Conservation (phyloP, 2,329 filamentous ascomycete species). For the Epichloe brachyelytri region DNA sequence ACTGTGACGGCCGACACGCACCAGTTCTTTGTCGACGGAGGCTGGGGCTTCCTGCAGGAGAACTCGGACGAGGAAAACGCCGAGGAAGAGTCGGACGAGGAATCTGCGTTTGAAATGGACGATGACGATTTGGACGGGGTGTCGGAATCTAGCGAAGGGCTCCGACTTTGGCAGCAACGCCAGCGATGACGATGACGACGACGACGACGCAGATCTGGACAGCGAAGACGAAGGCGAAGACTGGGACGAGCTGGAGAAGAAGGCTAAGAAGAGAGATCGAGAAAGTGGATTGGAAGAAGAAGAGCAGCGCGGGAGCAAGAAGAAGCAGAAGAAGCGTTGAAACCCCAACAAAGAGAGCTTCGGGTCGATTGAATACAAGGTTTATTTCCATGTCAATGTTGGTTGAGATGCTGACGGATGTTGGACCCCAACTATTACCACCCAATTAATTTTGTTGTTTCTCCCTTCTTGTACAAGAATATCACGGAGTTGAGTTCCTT, state of each 20-base stretch:
- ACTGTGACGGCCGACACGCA: slow-evolving; percentile 90
- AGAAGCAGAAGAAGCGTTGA: slow-evolving; percentile 32
- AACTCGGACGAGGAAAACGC: slow-evolving; percentile 77
- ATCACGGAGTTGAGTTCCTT: background rate
- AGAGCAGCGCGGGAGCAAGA: slow-evolving; percentile 52
- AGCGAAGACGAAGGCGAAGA: slow-evolving; percentile 72
- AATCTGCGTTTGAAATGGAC: slow-evolving; percentile 82
- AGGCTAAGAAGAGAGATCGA: slow-evolving; percentile 74
- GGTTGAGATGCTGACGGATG: no score
- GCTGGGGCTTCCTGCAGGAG: slow-evolving; percentile 82
- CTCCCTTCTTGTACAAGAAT: background rate
- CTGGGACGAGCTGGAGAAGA: slow-evolving; percentile 90
- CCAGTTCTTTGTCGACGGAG: slow-evolving; percentile 87
- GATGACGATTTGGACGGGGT: slow-evolving; percentile 78
- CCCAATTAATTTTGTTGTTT: no score
- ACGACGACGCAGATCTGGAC: slow-evolving; percentile 44
- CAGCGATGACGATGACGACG: slow-evolving; percentile 62
- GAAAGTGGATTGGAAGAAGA: slow-evolving; percentile 42
- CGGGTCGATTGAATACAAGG: no score
- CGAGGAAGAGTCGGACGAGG: slow-evolving; percentile 71
- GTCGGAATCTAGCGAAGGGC: slow-evolving; percentile 64
- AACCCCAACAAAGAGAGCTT: no score
- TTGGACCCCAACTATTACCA: no score
- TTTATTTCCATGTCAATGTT: no score
- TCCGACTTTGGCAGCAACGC: slow-evolving; percentile 90